Evolutionary conservation across 2,329 filamentous ascomycete genomes (phyloP).

Genomic region (Aspergillus thermomutatus): DNA sequence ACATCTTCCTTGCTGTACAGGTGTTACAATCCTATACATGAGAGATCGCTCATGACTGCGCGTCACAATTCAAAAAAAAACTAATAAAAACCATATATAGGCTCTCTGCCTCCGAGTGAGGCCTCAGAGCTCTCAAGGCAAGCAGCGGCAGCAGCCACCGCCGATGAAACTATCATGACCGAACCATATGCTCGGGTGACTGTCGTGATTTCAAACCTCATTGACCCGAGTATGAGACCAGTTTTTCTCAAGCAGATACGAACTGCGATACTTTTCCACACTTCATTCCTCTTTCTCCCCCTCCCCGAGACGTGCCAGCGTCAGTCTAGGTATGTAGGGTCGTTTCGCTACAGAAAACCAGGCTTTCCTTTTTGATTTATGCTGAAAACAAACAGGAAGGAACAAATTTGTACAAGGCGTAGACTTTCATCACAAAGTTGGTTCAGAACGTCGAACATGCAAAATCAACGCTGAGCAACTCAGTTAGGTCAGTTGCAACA

Average conservation of each 20-base stretch:
- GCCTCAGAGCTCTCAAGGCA: background rate
- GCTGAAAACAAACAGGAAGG: slow-evolving; percentile 13
- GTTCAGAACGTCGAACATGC: slow-evolving; percentile 27
- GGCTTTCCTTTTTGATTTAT: slow-evolving; percentile 31
- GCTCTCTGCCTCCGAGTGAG: background rate
- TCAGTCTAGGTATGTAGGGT: slow-evolving; percentile 32
- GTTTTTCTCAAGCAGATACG: slow-evolving; percentile 9
- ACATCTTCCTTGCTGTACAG: background rate
- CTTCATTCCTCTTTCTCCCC: slow-evolving; percentile 23
- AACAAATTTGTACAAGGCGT: slow-evolving; percentile 37
- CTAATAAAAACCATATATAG: background rate
- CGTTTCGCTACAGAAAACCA: slow-evolving; percentile 31
- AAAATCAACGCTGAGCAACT: slow-evolving; percentile 28
- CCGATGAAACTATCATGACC: slow-evolving; percentile 2
- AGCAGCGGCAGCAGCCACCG: background rate
- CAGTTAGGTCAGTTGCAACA: slow-evolving; percentile 11
- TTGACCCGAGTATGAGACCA: slow-evolving; percentile 14
- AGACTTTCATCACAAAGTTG: slow-evolving; percentile 22
- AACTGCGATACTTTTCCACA: slow-evolving; percentile 20
- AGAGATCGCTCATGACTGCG: background rate
- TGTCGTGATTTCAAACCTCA: slow-evolving; percentile 1
- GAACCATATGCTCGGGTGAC: slow-evolving; percentile 1
- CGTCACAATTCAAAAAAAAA: slow-evolving; percentile 1
- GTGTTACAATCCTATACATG: background rate
- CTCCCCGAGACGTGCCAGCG: slow-evolving; percentile 40